These are phyloP conservation scores for Gastroboletus turbinatus DNA, from an alignment of 1,284 basidiomycete genomes.

Conservation along the genomic window DNA sequence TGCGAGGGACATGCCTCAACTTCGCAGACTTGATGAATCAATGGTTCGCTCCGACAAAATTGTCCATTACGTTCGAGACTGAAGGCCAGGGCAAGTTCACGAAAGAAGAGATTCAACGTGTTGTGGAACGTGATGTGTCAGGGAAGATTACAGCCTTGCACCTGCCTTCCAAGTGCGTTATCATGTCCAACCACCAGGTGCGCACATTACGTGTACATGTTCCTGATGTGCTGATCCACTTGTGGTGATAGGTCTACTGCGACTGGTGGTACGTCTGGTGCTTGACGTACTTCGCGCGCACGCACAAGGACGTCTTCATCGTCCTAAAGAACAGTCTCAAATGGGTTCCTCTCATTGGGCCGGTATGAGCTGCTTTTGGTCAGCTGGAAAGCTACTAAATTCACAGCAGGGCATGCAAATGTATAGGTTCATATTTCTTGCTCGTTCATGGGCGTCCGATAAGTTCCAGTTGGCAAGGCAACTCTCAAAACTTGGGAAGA, in stretches of 20 bases:
- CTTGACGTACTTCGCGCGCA: constrained; percentile 73
- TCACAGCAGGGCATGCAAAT: constrained; percentile 79
- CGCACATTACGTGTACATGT: constrained; percentile 15
- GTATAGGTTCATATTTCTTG: constrained; percentile 88
- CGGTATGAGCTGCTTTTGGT: constrained; percentile 54
- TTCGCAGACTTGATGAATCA: constrained; percentile 71
- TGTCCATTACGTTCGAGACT: constrained; percentile 75
- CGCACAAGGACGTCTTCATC: constrained; percentile 78
- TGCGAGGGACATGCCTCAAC: constrained; percentile 11
- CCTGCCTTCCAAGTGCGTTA: constrained; percentile 74
- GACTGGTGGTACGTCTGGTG: constrained; percentile 96
- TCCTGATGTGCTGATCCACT: not conserved
- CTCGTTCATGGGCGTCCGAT: constrained; percentile 86
- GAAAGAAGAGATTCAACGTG: constrained; percentile 51
- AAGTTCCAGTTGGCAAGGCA: constrained; percentile 58
- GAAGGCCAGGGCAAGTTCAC: constrained; percentile 63
- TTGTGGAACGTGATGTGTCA: constrained; percentile 54
- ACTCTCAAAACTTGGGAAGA: constrained; percentile 57
- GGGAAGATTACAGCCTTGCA: constrained; percentile 64
- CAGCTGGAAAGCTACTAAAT: constrained; percentile 10
- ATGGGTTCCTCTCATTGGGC: constrained; percentile 86
- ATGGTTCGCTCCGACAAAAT: constrained; percentile 77
- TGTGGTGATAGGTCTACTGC: constrained; percentile 65
- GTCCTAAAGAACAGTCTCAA: constrained; percentile 88
- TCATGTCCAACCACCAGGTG: constrained; percentile 84